Evolutionary conservation across 768 basidiomycete genomes (phyloP).

Genomic region (Hysterangium stoloniferum): DNA sequence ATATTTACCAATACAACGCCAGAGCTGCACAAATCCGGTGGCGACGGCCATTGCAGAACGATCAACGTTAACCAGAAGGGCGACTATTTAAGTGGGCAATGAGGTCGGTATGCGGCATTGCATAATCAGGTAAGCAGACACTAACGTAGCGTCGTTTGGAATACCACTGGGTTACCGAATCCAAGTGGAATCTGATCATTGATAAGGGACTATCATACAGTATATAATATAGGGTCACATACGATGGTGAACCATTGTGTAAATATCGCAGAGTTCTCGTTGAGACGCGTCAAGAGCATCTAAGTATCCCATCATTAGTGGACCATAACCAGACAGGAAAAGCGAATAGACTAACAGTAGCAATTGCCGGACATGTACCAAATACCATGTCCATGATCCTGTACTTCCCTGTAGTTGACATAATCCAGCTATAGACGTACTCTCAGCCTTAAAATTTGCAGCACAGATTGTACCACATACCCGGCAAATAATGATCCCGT

Average conservation of each 20-base stretch:
- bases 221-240: constrained; percentile 23
- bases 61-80: constrained; percentile 55
- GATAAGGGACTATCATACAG: neutral
- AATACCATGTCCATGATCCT: constrained; percentile 53
- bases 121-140: too few species aligned
- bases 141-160: constrained; percentile 63
- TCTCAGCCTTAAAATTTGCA: neutral
- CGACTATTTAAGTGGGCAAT: constrained; percentile 37
- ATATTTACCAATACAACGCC: constrained; percentile 57
- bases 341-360: constrained; percentile 41
- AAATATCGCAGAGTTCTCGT: constrained; percentile 40
- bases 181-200: constrained; percentile 54
- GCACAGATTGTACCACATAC: constrained; percentile 11
- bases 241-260: constrained; percentile 58
- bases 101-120: too few species aligned
- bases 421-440: constrained; percentile 51
- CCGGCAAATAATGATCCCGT: constrained; percentile 61
- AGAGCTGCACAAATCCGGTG: constrained; percentile 61
- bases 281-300: constrained; percentile 5
- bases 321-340: constrained; percentile 22
- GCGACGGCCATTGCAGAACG: constrained; percentile 60
- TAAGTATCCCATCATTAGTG: neutral
- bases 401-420: constrained; percentile 59
- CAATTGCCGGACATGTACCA: constrained; percentile 55
- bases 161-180: constrained; percentile 63